Conservation (phyloP, 1,284 basidiomycete genomes). For the Pseudozyma sp. region DNA sequence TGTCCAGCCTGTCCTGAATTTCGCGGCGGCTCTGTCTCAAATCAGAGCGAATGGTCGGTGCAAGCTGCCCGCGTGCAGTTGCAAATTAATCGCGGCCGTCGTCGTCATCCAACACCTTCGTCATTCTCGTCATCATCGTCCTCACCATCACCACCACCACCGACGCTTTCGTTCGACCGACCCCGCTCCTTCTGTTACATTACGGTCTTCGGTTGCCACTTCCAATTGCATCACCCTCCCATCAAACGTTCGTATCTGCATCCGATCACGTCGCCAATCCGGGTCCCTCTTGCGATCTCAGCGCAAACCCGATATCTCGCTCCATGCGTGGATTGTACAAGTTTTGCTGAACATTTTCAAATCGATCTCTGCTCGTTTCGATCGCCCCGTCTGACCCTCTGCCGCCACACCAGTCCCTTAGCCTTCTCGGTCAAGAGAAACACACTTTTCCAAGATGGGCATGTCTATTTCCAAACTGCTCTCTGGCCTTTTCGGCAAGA, state of each 20-base stretch:
- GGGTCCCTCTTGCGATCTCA: neutral
- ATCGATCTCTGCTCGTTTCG: conserved; percentile 1
- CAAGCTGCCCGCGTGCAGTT: conserved; percentile 29
- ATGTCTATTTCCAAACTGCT: conserved; percentile 68
- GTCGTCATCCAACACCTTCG: conserved; percentile 12
- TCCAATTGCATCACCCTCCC: conserved; percentile 1
- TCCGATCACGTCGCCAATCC: neutral
- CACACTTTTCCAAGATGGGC: conserved; percentile 56
- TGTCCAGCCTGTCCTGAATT: conserved; percentile 13
- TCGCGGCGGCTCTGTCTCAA: conserved; percentile 3
- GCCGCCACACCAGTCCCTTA: conserved; percentile 4
- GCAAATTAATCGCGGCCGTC: conserved; percentile 20
- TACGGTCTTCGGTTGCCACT: conserved; percentile 4
- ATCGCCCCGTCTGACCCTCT: neutral
- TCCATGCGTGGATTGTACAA: neutral
- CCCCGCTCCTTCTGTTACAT: neutral
- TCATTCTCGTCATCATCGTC: conserved; percentile 12
- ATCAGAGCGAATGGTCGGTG: conserved; percentile 10
- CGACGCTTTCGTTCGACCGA: conserved; percentile 13
- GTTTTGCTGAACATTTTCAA: conserved; percentile 25
- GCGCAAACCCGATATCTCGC: neutral
- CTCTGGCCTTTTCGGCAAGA: conserved; percentile 69
- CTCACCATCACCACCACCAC: neutral
- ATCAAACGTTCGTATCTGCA: conserved; percentile 26
- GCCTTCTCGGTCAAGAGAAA: conserved; percentile 49